Evolutionary conservation across 805 yeast genomes (phyloP), one percentile per base, ranked within the genome.

Genomic region (Grigorovia transvaalensis): DNA sequence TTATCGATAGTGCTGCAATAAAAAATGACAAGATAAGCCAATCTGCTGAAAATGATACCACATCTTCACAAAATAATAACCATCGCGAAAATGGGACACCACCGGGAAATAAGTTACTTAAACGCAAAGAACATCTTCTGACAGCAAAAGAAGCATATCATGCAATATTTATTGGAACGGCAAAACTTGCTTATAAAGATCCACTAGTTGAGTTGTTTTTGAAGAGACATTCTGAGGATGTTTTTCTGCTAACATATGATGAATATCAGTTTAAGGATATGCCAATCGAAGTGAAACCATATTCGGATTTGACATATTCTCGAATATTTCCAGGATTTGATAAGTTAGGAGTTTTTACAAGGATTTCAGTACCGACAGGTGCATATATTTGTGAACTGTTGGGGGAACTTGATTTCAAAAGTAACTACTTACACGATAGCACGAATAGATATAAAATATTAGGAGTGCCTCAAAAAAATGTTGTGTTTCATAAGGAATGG

Each of bases 391-490:
- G 76, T 30, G 90, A 87, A 61, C 74, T 81, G 51, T 64, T 81
- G 8, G 98, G 98, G 2, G 90, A 86, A 57, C 64, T 90, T 1
- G 82, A 81, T 54, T 72, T 78, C 50, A 81, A 80, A 55, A 73
- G 75, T 19, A 78, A 76, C 56, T 90, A 90, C 65, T 73, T 78
- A 20, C 62, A 66, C 3, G 87, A 88, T 59, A 73, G 80, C 20
- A 73, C 81, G 53, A 91, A 90, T 66, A 96, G 88, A 60, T 91
- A 88, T 66, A 68, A 80, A 56, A 63, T 77, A 19, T 82, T 82
- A 84, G 96, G 84, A 6, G 82, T 84, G 51, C 82, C 80, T 38
- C 74, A 74, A 54, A 82, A 84, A 6, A 77, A 77, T 46, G 85
- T 81, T 0, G 58, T 78, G 13, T 79, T 81, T 56, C 79, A 81